Evolutionary conservation across 495 filamentous ascomycete species (phyloP), one percentile per base, ranked within the genome.

Genomic region (Durotheca rogersii): DNA sequence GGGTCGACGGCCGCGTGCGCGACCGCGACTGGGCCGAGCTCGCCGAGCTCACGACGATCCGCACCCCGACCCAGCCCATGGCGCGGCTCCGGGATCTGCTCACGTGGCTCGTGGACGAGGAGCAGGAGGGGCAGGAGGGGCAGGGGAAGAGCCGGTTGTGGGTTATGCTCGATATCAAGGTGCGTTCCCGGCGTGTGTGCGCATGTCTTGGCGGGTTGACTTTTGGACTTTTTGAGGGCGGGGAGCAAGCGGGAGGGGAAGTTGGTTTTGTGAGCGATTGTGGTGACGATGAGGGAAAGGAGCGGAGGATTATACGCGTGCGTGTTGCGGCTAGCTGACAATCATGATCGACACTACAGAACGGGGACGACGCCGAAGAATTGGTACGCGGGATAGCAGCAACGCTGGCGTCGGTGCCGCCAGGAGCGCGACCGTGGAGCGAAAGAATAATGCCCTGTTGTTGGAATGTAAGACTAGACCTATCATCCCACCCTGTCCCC

Each of bases 91-190:
- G 63, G n/a, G 92, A 96, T 53, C 69, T 96, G 31, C 72, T 96
- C 1, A 72, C 80, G 33, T 92, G 84, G 47, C 64, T 97, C n/a
- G n/a, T n/a, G n/a, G n/a, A n/a, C n/a, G n/a, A n/a, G n/a, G n/a
- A n/a, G n/a, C n/a, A n/a, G n/a, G n/a, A n/a, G n/a, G n/a, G n/a
- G n/a, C n/a, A n/a, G n/a, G n/a, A n/a, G n/a, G n/a, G n/a, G n/a
- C n/a, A n/a, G n/a, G n/a, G n/a, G n/a, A n/a, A n/a, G n/a, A n/a
- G n/a, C n/a, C n/a, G n/a, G n/a, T n/a, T 90, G 3, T 96, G 92
- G 91, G 40, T 91, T 2, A 66, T 97, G 33, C 73, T 97, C 0
- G 92, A 97, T 64, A 88, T 97, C 60, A 97, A 97, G 69, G 84
- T 89, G 68, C 6, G 37, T 41, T n/a, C n/a, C n/a, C n/a, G n/a